phyloP scores from a whole-genome alignment of 495 filamentous ascomycete species.

The Tuber aestivum region DNA sequence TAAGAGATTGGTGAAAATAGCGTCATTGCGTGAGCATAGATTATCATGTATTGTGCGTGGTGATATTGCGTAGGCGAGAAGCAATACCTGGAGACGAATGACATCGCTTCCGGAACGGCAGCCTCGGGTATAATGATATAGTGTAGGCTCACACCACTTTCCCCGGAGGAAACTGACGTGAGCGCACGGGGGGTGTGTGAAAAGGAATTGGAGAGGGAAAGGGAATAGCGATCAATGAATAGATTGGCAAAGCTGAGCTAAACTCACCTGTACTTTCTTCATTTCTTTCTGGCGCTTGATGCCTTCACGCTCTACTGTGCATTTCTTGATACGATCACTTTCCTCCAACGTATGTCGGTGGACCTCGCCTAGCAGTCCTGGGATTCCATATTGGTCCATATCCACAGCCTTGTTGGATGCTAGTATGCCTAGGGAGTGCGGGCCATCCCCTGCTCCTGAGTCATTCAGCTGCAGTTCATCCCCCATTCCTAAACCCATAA shows the following conservation, averaged over 20 bases:
- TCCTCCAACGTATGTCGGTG: conserved; percentile 73
- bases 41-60: not conserved
- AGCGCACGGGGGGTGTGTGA: not conserved
- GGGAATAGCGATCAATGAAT: conserved; percentile 19
- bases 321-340: conserved; percentile 81
- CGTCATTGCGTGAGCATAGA: not conserved
- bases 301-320: conserved; percentile 63
- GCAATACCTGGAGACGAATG: not conserved
- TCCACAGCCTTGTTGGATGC: conserved; percentile 24
- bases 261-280: conserved; percentile 62
- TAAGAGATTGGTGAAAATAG: not conserved
- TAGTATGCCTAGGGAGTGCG: conserved; percentile 27
- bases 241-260: conserved; percentile 36
- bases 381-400: conserved; percentile 36
- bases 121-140: not conserved
- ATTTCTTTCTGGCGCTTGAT: conserved; percentile 62
- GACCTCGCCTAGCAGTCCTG: conserved; percentile 47
- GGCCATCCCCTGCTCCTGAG: conserved; percentile 18
- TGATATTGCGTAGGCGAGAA: not conserved
- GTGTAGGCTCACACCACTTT: not conserved
- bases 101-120: not conserved
- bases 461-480: conserved; percentile 33
- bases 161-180: not conserved
- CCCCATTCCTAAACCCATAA: conserved; percentile 28
- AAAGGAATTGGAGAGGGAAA: conserved; percentile 5